phyloP scores from a whole-genome alignment of 1,139 yeast genomes.

The Sugiyamaella novakii region DNA sequence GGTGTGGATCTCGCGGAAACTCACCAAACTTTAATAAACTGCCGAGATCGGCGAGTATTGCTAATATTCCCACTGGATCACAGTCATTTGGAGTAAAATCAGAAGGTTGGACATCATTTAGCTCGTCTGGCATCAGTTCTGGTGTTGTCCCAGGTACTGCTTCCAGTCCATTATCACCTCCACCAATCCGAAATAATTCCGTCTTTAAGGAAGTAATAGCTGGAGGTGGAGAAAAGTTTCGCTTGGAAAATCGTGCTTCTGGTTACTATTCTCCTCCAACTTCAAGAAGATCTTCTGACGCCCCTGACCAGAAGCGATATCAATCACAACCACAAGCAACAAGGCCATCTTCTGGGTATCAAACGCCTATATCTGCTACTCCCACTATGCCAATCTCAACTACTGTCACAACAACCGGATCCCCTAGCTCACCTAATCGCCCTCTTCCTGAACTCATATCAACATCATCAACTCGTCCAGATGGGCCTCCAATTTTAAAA shows the following conservation, averaged over 20 bases:
- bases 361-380: constrained; percentile 2
- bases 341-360: constrained; percentile 2
- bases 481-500: constrained; percentile 5
- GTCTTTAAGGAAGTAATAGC: neutral
- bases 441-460: constrained; percentile 2
- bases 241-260: constrained; percentile 9
- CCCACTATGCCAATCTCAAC: neutral
- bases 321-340: neutral
- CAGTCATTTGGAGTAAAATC: neutral
- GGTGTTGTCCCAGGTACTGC: too few relatives aligned
- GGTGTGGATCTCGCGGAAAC: constrained; percentile 11
- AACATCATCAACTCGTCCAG: neutral
- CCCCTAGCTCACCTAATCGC: constrained; percentile 1
- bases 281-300: constrained; percentile 26
- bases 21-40: too few relatives aligned
- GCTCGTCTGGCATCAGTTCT: neutral
- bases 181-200: neutral
- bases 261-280: constrained; percentile 27
- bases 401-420: neutral
- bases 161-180: constrained; percentile 14
- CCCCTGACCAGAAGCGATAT: constrained; percentile 5
- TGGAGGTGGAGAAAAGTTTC: neutral
- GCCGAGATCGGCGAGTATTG: neutral
- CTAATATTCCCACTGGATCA: neutral
- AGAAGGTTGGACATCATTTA: constrained; percentile 4